Percentiles rank a stretch among this genome's conserved stretches.
phyloP scores from a whole-genome alignment of 352 stramenopile genomes.

The Globisporangium mamillatum region DNA sequence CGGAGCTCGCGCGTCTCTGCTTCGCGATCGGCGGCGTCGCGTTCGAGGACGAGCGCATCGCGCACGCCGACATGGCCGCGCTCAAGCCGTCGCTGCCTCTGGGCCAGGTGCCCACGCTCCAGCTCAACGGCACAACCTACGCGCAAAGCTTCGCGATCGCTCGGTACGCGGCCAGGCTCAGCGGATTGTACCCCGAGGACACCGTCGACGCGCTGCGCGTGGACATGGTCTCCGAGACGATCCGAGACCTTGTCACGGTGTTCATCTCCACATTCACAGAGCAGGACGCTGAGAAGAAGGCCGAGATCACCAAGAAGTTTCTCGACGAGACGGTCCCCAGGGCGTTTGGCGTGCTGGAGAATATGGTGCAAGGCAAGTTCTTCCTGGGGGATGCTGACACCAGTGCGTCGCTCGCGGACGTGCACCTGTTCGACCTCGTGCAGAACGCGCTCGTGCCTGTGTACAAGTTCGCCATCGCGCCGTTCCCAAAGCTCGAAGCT shows the following conservation, averaged over 20 bases:
- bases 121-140: slow-evolving; percentile 48
- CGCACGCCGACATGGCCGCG: slow-evolving; percentile 33
- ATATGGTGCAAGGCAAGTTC: slow-evolving; percentile 36
- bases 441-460: slow-evolving; percentile 33
- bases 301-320: slow-evolving; percentile 27
- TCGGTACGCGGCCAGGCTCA: slow-evolving; percentile 48
- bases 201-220: slow-evolving; percentile 48
- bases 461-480: slow-evolving; percentile 22
- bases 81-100: slow-evolving; percentile 56
- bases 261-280: slow-evolving; percentile 37
- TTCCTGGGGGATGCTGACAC: slow-evolving; percentile 42
- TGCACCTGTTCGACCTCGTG: slow-evolving; percentile 50
- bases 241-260: slow-evolving; percentile 30
- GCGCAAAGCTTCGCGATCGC: slow-evolving; percentile 61
- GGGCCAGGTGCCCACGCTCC: slow-evolving; percentile 49
- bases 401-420: slow-evolving; percentile 34
- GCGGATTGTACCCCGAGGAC: slow-evolving; percentile 58
- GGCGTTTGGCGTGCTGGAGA: slow-evolving; percentile 23
- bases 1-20: slow-evolving; percentile 59
- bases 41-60: slow-evolving; percentile 65
- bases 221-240: slow-evolving; percentile 48
- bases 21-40: slow-evolving; percentile 48
- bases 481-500: slow-evolving; percentile 44
- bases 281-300: slow-evolving; percentile 36
- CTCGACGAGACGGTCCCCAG: slow-evolving; percentile 24